Percentiles rank a stretch among this genome's conserved stretches.
phyloP scores from a whole-genome alignment of 2,329 filamentous ascomycete genomes.

The Aspergillus floridensis region DNA sequence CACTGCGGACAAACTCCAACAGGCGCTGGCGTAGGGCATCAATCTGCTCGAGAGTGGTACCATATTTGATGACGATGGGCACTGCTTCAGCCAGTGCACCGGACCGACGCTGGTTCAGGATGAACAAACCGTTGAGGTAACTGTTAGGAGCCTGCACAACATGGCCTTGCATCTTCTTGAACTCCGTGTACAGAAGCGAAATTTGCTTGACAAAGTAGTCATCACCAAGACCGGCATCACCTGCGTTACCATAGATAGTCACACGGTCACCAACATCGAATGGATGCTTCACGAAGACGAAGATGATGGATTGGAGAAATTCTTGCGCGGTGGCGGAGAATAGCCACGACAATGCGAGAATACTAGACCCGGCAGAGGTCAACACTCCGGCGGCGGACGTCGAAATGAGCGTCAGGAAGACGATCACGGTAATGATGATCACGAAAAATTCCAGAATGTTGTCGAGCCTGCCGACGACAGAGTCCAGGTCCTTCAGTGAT shows the following conservation, averaged over 20 bases:
- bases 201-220: constrained; percentile 98
- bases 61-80: constrained; percentile 81
- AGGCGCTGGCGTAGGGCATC: constrained; percentile 76
- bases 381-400: constrained; percentile 85
- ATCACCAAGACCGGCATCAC: constrained; percentile 72
- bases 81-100: constrained; percentile 84
- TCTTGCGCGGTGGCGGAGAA: constrained; percentile 91
- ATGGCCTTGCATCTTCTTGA: constrained; percentile 98
- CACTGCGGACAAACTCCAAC: constrained; percentile 74
- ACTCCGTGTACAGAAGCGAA: constrained; percentile 88
- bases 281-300: constrained; percentile 95
- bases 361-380: constrained; percentile 80
- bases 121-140: constrained; percentile 87
- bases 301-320: constrained; percentile 89
- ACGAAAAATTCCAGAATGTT: constrained; percentile 87
- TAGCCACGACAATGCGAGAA: constrained; percentile 90
- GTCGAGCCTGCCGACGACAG: constrained; percentile 86
- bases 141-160: constrained; percentile 95
- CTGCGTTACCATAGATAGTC: constrained; percentile 85
- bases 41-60: constrained; percentile 78
- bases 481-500: constrained; percentile 91
- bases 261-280: constrained; percentile 96
- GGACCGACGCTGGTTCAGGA: constrained; percentile 89
- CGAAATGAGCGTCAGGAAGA: constrained; percentile 86
- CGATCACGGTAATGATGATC: constrained; percentile 72